Evolutionary conservation across 2,329 filamentous ascomycete species (phyloP).

Genomic region (Anthostomella pinea): DNA sequence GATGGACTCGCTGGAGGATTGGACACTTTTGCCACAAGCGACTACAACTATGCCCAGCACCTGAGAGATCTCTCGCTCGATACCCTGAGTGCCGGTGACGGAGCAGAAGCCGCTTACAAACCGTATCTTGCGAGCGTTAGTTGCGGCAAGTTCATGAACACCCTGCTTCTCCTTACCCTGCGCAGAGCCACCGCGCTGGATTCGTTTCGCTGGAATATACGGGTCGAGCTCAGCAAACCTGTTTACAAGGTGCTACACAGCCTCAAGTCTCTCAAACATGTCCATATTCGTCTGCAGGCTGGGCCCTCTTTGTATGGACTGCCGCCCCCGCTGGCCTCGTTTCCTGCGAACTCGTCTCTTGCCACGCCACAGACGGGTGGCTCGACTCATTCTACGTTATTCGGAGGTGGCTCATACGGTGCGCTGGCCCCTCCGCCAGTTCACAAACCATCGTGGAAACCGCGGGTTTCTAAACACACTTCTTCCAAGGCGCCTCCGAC

Average conservation of each 20-base stretch:
- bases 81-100: slow-evolving; percentile 49
- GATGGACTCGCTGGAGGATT: slow-evolving; percentile 57
- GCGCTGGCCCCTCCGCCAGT: slow-evolving; percentile 33
- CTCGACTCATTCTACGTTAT: too few relatives aligned
- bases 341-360: slow-evolving; percentile 1
- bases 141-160: slow-evolving; percentile 64
- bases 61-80: slow-evolving; percentile 56
- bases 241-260: slow-evolving; percentile 57
- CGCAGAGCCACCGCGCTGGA: slow-evolving; percentile 55
- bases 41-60: slow-evolving; percentile 61
- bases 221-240: slow-evolving; percentile 58
- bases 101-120: slow-evolving; percentile 53
- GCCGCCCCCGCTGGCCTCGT: slow-evolving; percentile 45
- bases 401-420: too few relatives aligned
- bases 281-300: slow-evolving; percentile 58
- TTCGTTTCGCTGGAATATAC: slow-evolving; percentile 62
- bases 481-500: slow-evolving; percentile 45
- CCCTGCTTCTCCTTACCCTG: slow-evolving; percentile 54
- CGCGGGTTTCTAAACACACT: slow-evolving; percentile 32
- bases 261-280: slow-evolving; percentile 48
- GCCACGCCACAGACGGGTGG: too few relatives aligned
- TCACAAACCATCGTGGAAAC: slow-evolving; percentile 36
- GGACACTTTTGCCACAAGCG: slow-evolving; percentile 60
- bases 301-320: slow-evolving; percentile 53
- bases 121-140: slow-evolving; percentile 53